Evolutionary conservation across 345 rosid species (phyloP).

Genomic region (Barbarea vulgaris): DNA sequence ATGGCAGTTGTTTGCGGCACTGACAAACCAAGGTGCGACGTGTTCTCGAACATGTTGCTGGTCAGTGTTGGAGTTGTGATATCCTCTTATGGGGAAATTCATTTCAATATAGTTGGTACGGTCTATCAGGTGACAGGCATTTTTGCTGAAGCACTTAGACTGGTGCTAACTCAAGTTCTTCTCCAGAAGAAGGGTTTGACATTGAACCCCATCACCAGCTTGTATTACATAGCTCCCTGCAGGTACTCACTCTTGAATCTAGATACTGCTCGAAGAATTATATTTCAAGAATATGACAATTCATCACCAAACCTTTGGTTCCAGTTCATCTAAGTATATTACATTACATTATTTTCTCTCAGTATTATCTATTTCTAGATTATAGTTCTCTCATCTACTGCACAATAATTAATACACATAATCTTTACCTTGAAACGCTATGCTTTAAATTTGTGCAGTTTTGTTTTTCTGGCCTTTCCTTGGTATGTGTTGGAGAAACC

Average conservation of each 20-base stretch:
- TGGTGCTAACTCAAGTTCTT: slow-evolving; percentile 95
- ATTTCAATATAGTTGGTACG: slow-evolving; percentile 90
- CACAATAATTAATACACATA: not conserved
- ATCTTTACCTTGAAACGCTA: not conserved
- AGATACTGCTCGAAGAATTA: not conserved
- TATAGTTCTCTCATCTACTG: slow-evolving; percentile 12
- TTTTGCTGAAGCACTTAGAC: slow-evolving; percentile 94
- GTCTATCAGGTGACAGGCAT: slow-evolving; percentile 94
- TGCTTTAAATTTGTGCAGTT: slow-evolving; percentile 57
- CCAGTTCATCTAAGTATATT: not conserved
- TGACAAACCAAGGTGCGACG: slow-evolving; percentile 88
- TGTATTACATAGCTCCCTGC: slow-evolving; percentile 98
- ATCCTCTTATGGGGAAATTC: slow-evolving; percentile 95
- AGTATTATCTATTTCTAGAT: not conserved
- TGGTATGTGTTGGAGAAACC: slow-evolving; percentile 94
- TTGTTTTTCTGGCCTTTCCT: slow-evolving; percentile 85
- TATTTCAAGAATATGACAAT: not conserved
- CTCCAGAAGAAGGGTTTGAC: slow-evolving; percentile 92
- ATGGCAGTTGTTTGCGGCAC: slow-evolving; percentile 92
- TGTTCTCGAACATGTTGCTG: slow-evolving; percentile 91
- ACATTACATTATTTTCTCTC: not conserved
- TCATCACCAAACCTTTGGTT: not conserved
- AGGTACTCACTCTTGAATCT: slow-evolving; percentile 53
- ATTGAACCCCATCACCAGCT: slow-evolving; percentile 89
- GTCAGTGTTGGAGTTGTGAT: slow-evolving; percentile 95